These are phyloP conservation scores for Suhomyces sp. DNA, from an alignment of 805 yeast species.

Conservation along the genomic window DNA sequence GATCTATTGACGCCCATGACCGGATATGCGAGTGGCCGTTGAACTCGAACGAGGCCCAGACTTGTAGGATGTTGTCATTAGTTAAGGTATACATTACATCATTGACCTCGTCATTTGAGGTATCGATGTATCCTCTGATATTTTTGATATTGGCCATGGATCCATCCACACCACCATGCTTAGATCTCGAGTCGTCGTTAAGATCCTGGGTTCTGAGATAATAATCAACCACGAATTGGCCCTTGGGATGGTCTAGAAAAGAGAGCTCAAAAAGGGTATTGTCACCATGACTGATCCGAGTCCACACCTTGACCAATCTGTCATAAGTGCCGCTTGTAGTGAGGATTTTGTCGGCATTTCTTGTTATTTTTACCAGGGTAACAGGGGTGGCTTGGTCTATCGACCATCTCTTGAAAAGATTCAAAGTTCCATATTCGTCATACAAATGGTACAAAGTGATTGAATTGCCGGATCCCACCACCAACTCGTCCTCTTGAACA, in stretches of 20 bases:
- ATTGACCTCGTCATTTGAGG: conserved; percentile 30
- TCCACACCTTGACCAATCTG: conserved; percentile 73
- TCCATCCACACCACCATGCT: conserved; percentile 12
- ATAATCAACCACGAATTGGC: conserved; percentile 49
- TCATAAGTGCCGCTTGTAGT: conserved; percentile 66
- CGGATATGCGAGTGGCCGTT: conserved; percentile 58
- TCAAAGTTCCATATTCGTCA: conserved; percentile 45
- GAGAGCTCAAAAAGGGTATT: conserved; percentile 64
- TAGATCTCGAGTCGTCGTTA: background rate
- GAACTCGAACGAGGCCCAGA: conserved; percentile 67
- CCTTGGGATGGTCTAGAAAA: conserved; percentile 60
- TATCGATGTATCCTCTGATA: conserved; percentile 31
- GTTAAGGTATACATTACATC: conserved; percentile 62
- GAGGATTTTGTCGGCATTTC: conserved; percentile 61
- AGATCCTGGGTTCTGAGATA: conserved; percentile 23
- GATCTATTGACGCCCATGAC: conserved; percentile 52
- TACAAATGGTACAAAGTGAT: conserved; percentile 55
- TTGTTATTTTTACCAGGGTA: conserved; percentile 55
- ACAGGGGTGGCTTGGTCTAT: conserved; percentile 62
- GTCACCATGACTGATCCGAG: conserved; percentile 63
- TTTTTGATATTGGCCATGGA: conserved; percentile 38
- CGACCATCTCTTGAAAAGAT: conserved; percentile 43
- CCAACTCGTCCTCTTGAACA: conserved; percentile 49
- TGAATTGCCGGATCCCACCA: conserved; percentile 53
- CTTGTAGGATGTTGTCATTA: conserved; percentile 55